phyloP scores from a whole-genome alignment of 2,329 filamentous ascomycete genomes.

The Neonectria hederae region DNA sequence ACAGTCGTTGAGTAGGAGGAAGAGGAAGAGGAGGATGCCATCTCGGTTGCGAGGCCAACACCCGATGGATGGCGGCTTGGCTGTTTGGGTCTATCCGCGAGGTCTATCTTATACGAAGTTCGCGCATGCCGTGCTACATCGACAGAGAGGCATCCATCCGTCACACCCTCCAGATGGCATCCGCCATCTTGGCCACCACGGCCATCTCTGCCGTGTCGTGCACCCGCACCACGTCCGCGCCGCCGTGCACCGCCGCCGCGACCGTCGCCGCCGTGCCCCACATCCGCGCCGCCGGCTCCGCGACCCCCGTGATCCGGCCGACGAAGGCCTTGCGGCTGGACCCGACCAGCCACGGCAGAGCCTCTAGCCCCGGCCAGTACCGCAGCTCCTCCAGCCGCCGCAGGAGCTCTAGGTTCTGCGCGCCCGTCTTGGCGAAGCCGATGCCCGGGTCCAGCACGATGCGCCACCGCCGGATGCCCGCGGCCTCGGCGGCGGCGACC shows the following conservation, averaged over 20 bases:
- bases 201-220: constrained; percentile 91
- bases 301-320: constrained; percentile 80
- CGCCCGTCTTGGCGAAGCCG: constrained; percentile 87
- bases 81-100: background rate
- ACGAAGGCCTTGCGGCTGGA: constrained; percentile 91
- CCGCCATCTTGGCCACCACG: constrained; percentile 84
- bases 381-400: constrained; percentile 72
- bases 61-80: background rate
- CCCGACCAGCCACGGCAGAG: constrained; percentile 88
- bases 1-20: background rate
- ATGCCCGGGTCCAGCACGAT: constrained; percentile 94
- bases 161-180: constrained; percentile 82
- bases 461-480: constrained; percentile 89
- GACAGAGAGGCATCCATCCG: too few relatives aligned
- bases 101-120: background rate
- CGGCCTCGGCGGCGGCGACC: constrained; percentile 77
- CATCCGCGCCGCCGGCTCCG: constrained; percentile 73
- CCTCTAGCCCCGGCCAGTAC: constrained; percentile 69
- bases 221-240: constrained; percentile 90
- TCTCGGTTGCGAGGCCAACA: background rate
- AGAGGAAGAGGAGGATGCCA: background rate
- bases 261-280: constrained; percentile 93
- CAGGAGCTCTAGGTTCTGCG: constrained; percentile 85
- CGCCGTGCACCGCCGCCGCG: constrained; percentile 83
- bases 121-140: too few relatives aligned